Evolutionary conservation across 345 rosid genomes (phyloP), one percentile per base, ranked within the genome.

Genomic region (Ceriops decandra): DNA sequence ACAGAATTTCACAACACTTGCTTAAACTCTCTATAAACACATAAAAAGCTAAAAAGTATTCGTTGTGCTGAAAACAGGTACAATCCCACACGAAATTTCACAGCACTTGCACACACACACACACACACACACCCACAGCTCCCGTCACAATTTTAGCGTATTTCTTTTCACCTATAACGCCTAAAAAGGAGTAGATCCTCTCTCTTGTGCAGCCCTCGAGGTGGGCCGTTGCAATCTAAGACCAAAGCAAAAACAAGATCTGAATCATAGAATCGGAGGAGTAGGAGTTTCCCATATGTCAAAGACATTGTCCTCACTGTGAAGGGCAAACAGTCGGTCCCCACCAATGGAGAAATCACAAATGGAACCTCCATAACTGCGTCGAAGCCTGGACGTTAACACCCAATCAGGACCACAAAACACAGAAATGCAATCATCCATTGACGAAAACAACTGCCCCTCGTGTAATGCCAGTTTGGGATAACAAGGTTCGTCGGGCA

Each of bases 331-430:
- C 64, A 93, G 86, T 27, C 97, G 79, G 67, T 91, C 96, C 3
- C 98, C 97, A 0, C 95, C 95, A 16, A 93, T 91, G 0, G 96
- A 88, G 58, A 93, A 91, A 81, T 93, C 97, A 6, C 97, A 93
- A 3, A 91, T 91, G 0, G 98, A 91, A 33, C 90, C 96, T 36
- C 97, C 98, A 62, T 85, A 74, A 46, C 89, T 79, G 71, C 85
- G 79, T 57, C 87, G 77, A 20, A 93, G 86, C 82, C 97, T 80
- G 5, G 97, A 93, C 9, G 97, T 93, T 35, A 89, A 74, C 27
- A 91, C 90, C 83, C 96, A 88, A 27, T 93, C 97, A 3, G 96
- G 88, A 62, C 98, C 97, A 47, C 88, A 84, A 26, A 93, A 89
- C 62, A 93, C 96, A 28, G 97, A 93, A 33, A 93, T 82, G 16